Evolutionary conservation across 2,329 filamentous ascomycete genomes (phyloP), one percentile per base, ranked within the genome.

Genomic region (Akanthomyces lecanii): DNA sequence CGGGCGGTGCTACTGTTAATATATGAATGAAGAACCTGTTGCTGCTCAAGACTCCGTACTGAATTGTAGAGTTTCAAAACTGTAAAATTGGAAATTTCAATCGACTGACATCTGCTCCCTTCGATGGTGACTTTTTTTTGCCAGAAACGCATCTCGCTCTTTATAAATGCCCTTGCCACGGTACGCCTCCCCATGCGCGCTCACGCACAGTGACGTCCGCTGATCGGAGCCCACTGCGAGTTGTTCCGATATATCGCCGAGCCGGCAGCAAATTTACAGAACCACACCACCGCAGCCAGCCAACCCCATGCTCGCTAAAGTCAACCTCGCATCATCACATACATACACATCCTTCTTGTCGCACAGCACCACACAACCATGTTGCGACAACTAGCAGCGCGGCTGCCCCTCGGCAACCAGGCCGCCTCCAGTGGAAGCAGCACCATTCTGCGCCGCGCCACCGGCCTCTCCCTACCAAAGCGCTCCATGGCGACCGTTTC

Each of bases 331-430:
- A 53, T 25, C 50, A 54, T 36, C 33, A 7, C 33, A 10, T 11
- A 2, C 10, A 36, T 11, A 36, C 33, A 36, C 8, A 36, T 36
- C 8, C 8, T 36, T 36, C 33, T 33, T 11, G 33, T 36, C 33
- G 33, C 30, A 50, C 23, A 25, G 4, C 23, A 25, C 28, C 50
- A 53, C 48, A 16, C 62, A 10, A 69, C 14, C 18, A 77, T 77
- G 75, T 68, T 77, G 67, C 74, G 75, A 69, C 71, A 73, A 66
- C 68, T 76, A 63, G 70, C 71, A 62, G 61, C 75, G 60, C 68
- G 72, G 65, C 62, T 76, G 61, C 71, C 70, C 62, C 69, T 69
- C 54, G 66, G 67, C 67, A 68, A 65, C 28, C 66, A 67, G 62
- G 69, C 58, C 40, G 23, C 36, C 33, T 44, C 55, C 28, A 48